Base-by-base conservation (phyloP, 2,329 filamentous ascomycete species). In the Cryphonectria naterciae region DNA sequence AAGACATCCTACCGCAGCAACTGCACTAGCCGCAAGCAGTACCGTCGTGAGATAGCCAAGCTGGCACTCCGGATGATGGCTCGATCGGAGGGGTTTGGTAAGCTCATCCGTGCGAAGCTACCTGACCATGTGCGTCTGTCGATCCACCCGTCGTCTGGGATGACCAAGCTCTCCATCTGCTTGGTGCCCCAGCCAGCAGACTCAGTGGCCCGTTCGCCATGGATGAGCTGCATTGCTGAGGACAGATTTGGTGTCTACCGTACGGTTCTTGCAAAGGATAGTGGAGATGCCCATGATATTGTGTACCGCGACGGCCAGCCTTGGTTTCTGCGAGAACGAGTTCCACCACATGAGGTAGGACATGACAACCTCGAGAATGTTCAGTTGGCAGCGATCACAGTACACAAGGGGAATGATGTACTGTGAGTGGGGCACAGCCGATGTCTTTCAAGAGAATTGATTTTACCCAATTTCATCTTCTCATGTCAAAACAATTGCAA, bases 211-310 rank as follows among this genome's bases (percentile, higher is more conserved):
- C 49, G 49, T 11, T 52, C 49, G 49, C 49, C 49, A 25, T 52
- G 49, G 49, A 52, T 52, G 49, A 52, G 49, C 49, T 52, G 49
- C 49, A 52, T 52, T 25, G 49, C 49, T 52, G 49, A 52, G 25
- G 49, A 52, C 8, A 52, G 22, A 25, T 25, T n/a, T 25, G 49
- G 49, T 11, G 49, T 52, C 19, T n/a, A 52, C n/a, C 49, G 49
- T n/a, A 52, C 49, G 22, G 49, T 52, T 25, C 49, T 52, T n/a
- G 49, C 49, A 7, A 52, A 52, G 49, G 49, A 52, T 52, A 22
- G 25, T 7, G n/a, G 22, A 52, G 49, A n/a, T 25, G n/a, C 49
- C 22, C 49, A 52, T 52, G 49, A 52, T 8, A 11, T 52, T 52
- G 49, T 52, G 49, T 52, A 52, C 49, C 49, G 22, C n/a, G 22